Conservation (phyloP, 345 rosid species). For the Aurinia saxatilis region DNA sequence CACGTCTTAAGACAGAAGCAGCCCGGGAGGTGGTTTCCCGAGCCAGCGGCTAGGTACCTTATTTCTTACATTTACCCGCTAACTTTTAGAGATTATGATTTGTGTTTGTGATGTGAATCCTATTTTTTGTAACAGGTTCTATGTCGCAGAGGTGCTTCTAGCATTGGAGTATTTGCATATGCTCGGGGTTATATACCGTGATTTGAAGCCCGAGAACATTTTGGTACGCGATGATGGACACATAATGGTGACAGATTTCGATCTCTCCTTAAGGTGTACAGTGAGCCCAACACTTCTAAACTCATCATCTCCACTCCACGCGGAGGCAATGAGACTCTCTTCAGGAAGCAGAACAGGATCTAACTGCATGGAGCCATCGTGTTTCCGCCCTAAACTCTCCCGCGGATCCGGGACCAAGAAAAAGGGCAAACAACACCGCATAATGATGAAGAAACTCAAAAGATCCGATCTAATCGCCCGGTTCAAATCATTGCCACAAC, state of each 20-base stretch:
- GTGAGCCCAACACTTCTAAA: constrained; percentile 84
- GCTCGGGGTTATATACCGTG: constrained; percentile 91
- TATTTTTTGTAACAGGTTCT: constrained; percentile 44
- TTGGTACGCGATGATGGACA: constrained; percentile 95
- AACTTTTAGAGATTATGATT: neutral
- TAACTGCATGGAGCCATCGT: constrained; percentile 70
- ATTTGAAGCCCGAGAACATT: constrained; percentile 93
- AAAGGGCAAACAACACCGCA: constrained; percentile 40
- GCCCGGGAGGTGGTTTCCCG: constrained; percentile 68
- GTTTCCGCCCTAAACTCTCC: constrained; percentile 70
- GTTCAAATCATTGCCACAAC: constrained; percentile 67
- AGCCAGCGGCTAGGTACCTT: constrained; percentile 85
- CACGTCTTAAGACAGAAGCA: constrained; percentile 95
- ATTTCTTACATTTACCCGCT: neutral
- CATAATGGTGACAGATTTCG: constrained; percentile 96
- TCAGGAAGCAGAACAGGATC: constrained; percentile 68
- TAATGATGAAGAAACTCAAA: constrained; percentile 45
- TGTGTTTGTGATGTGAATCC: neutral
- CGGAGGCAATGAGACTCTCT: constrained; percentile 49
- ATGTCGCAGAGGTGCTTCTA: constrained; percentile 94
- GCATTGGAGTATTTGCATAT: constrained; percentile 96
- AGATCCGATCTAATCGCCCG: constrained; percentile 45
- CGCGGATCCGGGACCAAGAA: constrained; percentile 37
- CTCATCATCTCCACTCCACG: constrained; percentile 44
- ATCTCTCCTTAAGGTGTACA: constrained; percentile 81